Percentiles rank a stretch among this genome's conserved stretches.
phyloP scores from a whole-genome alignment of 352 stramenopile species.

The Globisporangium barbulae region DNA sequence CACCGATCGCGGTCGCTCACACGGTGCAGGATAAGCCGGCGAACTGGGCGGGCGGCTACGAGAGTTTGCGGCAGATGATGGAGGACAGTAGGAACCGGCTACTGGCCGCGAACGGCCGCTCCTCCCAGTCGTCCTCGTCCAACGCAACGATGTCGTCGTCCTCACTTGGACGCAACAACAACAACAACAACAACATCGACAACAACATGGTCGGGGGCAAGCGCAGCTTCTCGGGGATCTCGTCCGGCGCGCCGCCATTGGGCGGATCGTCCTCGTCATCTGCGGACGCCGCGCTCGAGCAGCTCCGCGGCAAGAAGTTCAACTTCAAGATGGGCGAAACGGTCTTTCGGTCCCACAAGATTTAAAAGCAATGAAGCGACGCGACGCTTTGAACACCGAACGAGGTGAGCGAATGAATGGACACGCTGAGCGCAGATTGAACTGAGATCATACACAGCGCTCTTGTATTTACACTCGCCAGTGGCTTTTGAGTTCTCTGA shows the following conservation, averaged over 20 bases:
- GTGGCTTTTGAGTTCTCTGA: neutral
- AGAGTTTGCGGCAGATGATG: constrained; percentile 80
- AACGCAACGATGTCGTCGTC: neutral
- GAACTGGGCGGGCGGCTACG: constrained; percentile 79
- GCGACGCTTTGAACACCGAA: neutral
- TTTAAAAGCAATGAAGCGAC: constrained; percentile 25
- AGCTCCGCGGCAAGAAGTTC: constrained; percentile 83
- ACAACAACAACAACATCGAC: constrained; percentile 28
- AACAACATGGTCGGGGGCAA: constrained; percentile 31
- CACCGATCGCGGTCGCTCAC: constrained; percentile 72
- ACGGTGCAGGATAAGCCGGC: constrained; percentile 76
- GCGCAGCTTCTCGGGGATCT: constrained; percentile 25
- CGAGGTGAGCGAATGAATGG: neutral
- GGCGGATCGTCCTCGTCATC: constrained; percentile 17
- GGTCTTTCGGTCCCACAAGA: constrained; percentile 75
- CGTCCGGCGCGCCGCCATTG: constrained; percentile 10
- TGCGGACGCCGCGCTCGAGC: constrained; percentile 52
- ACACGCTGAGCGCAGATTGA: neutral
- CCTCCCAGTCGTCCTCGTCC: neutral
- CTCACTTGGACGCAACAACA: constrained; percentile 14
- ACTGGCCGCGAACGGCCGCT: constrained; percentile 23
- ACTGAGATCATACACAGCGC: neutral
- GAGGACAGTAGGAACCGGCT: constrained; percentile 76
- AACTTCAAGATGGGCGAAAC: constrained; percentile 85
- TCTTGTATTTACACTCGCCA: neutral